Evolutionary conservation across 192 early-diverging fungal genomes (phyloP).

Genomic region (Backusella liffmaniae): DNA sequence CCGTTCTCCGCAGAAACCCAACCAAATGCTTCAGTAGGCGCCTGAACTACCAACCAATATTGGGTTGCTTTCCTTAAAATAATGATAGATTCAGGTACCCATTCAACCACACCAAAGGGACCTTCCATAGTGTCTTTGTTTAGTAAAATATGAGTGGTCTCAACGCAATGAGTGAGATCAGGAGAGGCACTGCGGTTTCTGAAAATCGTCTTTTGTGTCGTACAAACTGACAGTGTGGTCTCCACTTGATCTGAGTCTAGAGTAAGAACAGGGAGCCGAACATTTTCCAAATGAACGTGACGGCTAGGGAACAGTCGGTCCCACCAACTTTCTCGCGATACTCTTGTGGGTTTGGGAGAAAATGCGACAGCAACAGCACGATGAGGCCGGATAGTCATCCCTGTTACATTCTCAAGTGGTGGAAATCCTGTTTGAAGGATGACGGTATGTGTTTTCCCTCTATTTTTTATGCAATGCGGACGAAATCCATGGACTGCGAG

Average conservation of each 20-base stretch:
- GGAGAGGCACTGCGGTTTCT: background rate
- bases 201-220: background rate
- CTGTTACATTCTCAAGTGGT: slow-evolving; percentile 14
- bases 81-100: slow-evolving; percentile 6
- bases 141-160: background rate
- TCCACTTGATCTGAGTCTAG: slow-evolving; percentile 2
- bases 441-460: background rate
- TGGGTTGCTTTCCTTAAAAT: background rate
- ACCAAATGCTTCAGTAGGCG: background rate
- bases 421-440: slow-evolving; percentile 19
- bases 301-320: slow-evolving; percentile 10
- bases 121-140: background rate
- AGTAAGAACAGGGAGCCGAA: slow-evolving; percentile 12
- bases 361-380: slow-evolving; percentile 12
- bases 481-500: background rate
- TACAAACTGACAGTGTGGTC: slow-evolving; percentile 10
- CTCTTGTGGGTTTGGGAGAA: slow-evolving; percentile 1
- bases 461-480: background rate
- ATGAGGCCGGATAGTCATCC: background rate
- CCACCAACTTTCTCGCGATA: slow-evolving; percentile 14
- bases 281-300: slow-evolving; percentile 12
- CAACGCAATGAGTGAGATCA: slow-evolving; percentile 11
- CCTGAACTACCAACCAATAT: slow-evolving; percentile 17
- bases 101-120: slow-evolving; percentile 2
- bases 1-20: slow-evolving; percentile 8